These are phyloP conservation scores for Boletellus dicymbophilus DNA, from an alignment of 1,284 basidiomycete genomes.

Conservation along the genomic window DNA sequence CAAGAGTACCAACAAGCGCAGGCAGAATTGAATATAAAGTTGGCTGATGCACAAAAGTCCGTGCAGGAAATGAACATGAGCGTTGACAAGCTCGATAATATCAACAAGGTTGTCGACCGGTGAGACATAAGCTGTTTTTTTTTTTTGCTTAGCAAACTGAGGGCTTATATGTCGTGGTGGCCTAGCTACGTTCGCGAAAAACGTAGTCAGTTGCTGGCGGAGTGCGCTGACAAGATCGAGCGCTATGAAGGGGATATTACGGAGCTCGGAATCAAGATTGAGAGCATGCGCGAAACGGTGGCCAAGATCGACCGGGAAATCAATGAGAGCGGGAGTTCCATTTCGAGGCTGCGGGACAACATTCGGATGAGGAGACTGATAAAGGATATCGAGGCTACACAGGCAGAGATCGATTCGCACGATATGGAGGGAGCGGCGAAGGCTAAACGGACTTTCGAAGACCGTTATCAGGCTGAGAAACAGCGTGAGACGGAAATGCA, in stretches of 20 bases:
- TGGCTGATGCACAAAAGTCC: slow-evolving; percentile 51
- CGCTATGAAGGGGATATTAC: slow-evolving; percentile 61
- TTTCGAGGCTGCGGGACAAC: slow-evolving; percentile 85
- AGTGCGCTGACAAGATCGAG: slow-evolving; percentile 62
- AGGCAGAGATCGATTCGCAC: slow-evolving; percentile 72
- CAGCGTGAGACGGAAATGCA: slow-evolving; percentile 73
- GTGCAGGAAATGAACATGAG: slow-evolving; percentile 70
- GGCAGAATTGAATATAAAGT: slow-evolving; percentile 51
- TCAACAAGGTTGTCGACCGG: slow-evolving; percentile 67
- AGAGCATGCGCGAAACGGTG: slow-evolving; percentile 54
- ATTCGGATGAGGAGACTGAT: slow-evolving; percentile 75
- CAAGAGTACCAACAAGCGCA: slow-evolving; percentile 58
- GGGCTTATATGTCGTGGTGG: neutral
- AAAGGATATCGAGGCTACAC: slow-evolving; percentile 66
- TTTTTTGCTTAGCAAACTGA: neutral
- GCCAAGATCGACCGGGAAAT: slow-evolving; percentile 69
- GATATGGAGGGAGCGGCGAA: slow-evolving; percentile 84
- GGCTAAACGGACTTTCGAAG: slow-evolving; percentile 82
- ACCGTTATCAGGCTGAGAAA: slow-evolving; percentile 75
- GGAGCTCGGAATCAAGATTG: slow-evolving; percentile 55
- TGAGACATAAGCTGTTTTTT: slow-evolving; percentile 30
- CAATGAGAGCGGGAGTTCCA: slow-evolving; percentile 67
- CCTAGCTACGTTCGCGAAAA: slow-evolving; percentile 75
- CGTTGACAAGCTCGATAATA: slow-evolving; percentile 61
- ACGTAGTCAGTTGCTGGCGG: slow-evolving; percentile 61